These are phyloP conservation scores for Clathrus columnatus DNA, from an alignment of 768 basidiomycete species.

Conservation along the genomic window DNA sequence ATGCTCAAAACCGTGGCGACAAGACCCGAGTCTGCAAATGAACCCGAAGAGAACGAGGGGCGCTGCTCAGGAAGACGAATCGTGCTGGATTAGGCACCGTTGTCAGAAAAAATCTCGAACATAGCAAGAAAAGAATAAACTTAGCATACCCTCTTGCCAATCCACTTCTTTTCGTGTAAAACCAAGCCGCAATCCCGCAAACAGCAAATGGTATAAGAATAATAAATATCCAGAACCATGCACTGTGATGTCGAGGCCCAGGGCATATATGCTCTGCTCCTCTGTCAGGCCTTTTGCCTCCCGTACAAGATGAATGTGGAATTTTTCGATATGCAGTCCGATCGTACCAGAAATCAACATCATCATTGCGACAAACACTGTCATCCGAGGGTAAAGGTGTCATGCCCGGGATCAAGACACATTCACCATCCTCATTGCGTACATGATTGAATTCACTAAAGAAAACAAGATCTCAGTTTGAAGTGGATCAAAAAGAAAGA, in stretches of 20 bases:
- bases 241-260: conserved; percentile 62
- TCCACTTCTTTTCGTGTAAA: conserved; percentile 73
- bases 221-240: conserved; percentile 79
- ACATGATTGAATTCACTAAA: conserved; percentile 87
- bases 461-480: not conserved
- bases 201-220: conserved; percentile 68
- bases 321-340: conserved; percentile 88
- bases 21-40: conserved; percentile 33
- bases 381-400: conserved; percentile 52
- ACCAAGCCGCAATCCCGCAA: conserved; percentile 68
- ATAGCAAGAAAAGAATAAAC: conserved; percentile 12
- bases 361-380: conserved; percentile 26
- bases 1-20: conserved; percentile 76
- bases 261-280: conserved; percentile 74
- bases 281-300: conserved; percentile 68
- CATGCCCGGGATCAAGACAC: conserved; percentile 69
- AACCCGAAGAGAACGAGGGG: conserved; percentile 26
- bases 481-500: not conserved
- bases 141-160: conserved; percentile 68
- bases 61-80: conserved; percentile 66
- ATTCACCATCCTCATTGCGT: conserved; percentile 58
- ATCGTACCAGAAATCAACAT: conserved; percentile 85
- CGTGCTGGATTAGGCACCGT: too few species aligned
- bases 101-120: conserved; percentile 3
- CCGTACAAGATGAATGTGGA: conserved; percentile 80